Base-by-base conservation (phyloP, 2,329 filamentous ascomycete species). In the Neonectria punicea region DNA sequence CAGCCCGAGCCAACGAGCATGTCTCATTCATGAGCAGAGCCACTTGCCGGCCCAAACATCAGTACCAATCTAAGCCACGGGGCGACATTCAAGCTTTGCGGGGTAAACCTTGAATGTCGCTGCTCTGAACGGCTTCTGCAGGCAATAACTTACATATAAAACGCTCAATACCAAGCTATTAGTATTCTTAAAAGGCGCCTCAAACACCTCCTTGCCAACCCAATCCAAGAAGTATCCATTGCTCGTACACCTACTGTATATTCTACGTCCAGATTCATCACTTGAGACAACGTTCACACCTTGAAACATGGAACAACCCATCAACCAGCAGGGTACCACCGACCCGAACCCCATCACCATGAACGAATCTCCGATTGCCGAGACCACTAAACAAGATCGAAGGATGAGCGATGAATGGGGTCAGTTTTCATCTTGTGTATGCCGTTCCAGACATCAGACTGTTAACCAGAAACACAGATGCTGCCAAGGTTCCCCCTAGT, bases 401-500 rank as follows among this genome's bases (percentile, higher is more conserved):
- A 76, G 75, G 67, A 75, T 75, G 71, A 83, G 79, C 25, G 83
- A 82, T 67, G 84, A 86, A 75, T 86, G 84, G 84, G 84, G 83
- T 85, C 63, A 74, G 81, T 78, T 47, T 2, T 16, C 20, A 11
- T 36, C 20, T 25, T 32, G 20, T 20, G 30, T 20, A 49, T 22
- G 9, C 25, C 16, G 9, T 39, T 43, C 2, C 11, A 39, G 25
- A 32, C 28, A n/a, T 18, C 36, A 62, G 3, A 28, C n/a, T 61
- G 39, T 50, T 68, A 18, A 66, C 25, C 51, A 5, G 6, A 32
- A 22, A 39, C 16, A 65, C 53, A 88, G 89, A 92, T 77, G 89
- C 89, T 4, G 84, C 86, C 70, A 91, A 91, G 78, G 89, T 90
- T 0, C 87, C 87, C 2, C 89, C 89, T 10, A 89, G 86, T 67